phyloP scores from a whole-genome alignment of 805 yeast genomes.

The Candida glaebosa region DNA sequence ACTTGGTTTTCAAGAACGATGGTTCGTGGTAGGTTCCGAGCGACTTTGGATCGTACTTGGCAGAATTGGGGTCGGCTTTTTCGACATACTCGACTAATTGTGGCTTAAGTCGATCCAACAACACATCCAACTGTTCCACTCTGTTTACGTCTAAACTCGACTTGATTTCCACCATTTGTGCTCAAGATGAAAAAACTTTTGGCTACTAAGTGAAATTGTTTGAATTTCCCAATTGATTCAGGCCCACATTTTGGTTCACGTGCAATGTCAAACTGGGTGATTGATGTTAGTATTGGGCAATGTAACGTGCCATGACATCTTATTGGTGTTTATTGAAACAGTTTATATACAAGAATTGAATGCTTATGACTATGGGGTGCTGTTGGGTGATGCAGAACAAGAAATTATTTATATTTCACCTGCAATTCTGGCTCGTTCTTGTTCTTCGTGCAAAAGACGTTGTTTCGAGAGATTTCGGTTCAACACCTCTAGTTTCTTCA shows the following conservation, averaged over 20 bases:
- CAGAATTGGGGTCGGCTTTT: conserved; percentile 37
- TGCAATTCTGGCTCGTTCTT: conserved; percentile 24
- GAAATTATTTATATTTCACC: not conserved
- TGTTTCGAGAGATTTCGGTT: conserved; percentile 45
- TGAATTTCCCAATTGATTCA: too few relatives aligned
- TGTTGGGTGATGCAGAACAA: not conserved
- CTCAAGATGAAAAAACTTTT: not conserved
- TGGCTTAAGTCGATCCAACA: conserved; percentile 50
- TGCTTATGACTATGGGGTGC: not conserved
- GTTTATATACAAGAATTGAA: not conserved
- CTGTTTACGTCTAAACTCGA: conserved; percentile 47
- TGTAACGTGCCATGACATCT: too few relatives aligned
- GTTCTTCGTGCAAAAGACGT: conserved; percentile 23
- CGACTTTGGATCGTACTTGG: conserved; percentile 31
- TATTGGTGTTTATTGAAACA: too few relatives aligned
- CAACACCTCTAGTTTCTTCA: conserved; percentile 63
- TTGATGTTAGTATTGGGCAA: too few relatives aligned
- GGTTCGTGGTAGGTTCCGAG: conserved; percentile 58
- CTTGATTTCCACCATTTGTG: conserved; percentile 3
- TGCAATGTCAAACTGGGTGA: too few relatives aligned
- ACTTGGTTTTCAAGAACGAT: conserved; percentile 33
- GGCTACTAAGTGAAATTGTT: too few relatives aligned
- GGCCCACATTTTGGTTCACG: too few relatives aligned
- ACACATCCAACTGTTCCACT: conserved; percentile 52
- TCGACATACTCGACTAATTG: conserved; percentile 51